These are phyloP conservation scores for Sarcomyxa edulis DNA, from an alignment of 768 basidiomycete genomes.

Conservation along the genomic window DNA sequence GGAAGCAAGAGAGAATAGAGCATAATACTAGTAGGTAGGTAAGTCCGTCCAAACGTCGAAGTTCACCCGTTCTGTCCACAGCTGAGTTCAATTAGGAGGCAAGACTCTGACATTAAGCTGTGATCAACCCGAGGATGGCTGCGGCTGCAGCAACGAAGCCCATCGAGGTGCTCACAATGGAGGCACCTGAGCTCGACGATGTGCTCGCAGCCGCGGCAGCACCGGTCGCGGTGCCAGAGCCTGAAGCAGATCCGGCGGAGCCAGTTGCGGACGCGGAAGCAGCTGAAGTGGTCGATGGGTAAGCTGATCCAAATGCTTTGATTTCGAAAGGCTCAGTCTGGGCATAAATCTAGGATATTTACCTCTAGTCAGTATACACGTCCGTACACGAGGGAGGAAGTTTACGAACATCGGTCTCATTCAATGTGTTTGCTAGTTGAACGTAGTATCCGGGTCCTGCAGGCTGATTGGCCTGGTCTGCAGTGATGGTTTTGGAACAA, in stretches of 20 bases:
- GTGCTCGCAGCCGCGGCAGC: constrained; percentile 8
- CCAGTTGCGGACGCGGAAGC: constrained; percentile 15
- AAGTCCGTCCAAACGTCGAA: too few species aligned
- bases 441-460: constrained; percentile 44
- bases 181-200: constrained; percentile 6
- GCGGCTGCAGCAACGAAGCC: constrained; percentile 9
- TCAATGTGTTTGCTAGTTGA: constrained; percentile 42
- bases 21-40: too few species aligned
- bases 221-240: constrained; percentile 16
- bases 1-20: too few species aligned
- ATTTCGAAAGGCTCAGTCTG: constrained; percentile 54
- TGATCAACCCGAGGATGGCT: constrained; percentile 9
- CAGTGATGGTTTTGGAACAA: constrained; percentile 50
- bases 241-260: constrained; percentile 20
- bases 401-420: constrained; percentile 46
- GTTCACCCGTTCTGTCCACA: too few species aligned
- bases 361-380: too few species aligned
- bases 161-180: constrained; percentile 4
- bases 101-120: constrained; percentile 7
- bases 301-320: constrained; percentile 48
- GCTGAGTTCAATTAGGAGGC: too few species aligned
- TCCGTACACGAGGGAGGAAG: not conserved
- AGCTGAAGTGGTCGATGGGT: constrained; percentile 34
- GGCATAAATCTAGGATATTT: constrained; percentile 50
- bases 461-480: constrained; percentile 36